Evolutionary conservation across 805 yeast genomes (phyloP), one percentile per base, ranked within the genome.

Genomic region (Kodamaea hsintzibuensis): DNA sequence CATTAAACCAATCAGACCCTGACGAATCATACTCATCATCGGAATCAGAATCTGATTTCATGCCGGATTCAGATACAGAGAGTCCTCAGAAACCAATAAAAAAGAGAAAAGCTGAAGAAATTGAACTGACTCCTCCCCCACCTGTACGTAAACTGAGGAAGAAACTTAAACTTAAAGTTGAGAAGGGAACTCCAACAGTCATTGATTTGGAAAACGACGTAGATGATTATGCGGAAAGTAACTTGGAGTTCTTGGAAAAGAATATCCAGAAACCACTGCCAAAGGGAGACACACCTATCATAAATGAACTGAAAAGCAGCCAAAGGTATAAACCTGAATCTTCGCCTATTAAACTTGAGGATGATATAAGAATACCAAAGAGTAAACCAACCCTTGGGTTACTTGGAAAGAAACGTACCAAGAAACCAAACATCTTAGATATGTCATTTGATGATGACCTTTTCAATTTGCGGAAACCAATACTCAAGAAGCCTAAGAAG

Each of bases 211-310:
- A 52, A 8, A 44, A 48, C 40, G 52, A 71, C 37, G 50, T 70
- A 3, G 77, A 76, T 16, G 76, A 72, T 40, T 72, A 73, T 49
- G 72, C 65, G 6, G 77, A 71, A 52, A 59, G 60, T 2, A 67
- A 72, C 52, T 33, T 73, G 3, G 62, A 66, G 2, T 65, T 57
- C 44, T 53, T 69, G 30, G 77, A 73, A 37, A 52, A 46, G 25
- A 51, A 45, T 22, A 39, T 51, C 16, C 45, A 51, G 19, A 33
- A 27, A 37, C 54, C 38, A 18, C 39, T 30, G 30, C 43, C 42
- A 7, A 22, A 37, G 22, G n/a, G 46, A 12, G 54, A 47, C 10
- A 16, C 12, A 17, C 39, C 51, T 10, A 37, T 35, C 8, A 38
- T 3, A 18, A 38, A 38, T 35, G 39, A 25, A 7, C 39, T 17